Evolutionary conservation across 495 filamentous ascomycete species (phyloP).

Genomic region (Cairneyella variabilis): DNA sequence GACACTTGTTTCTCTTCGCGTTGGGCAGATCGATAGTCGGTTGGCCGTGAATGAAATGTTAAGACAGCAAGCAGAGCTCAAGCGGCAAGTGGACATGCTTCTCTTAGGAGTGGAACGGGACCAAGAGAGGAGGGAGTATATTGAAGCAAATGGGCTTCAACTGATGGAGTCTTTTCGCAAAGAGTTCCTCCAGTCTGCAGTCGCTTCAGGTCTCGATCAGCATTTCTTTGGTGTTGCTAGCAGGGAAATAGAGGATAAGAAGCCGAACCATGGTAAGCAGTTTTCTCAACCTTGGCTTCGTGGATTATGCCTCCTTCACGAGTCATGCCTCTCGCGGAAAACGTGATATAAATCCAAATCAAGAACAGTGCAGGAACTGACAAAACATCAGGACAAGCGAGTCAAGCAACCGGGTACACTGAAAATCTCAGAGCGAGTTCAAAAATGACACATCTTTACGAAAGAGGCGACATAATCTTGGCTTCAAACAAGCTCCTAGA

Average conservation of each 20-base stretch:
- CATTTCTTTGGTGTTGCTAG: neutral
- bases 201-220: neutral
- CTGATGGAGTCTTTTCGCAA: neutral
- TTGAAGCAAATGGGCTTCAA: neutral
- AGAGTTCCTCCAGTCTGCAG: neutral
- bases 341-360: too few relatives aligned
- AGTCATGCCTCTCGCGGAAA: too few relatives aligned
- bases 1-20: neutral
- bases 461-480: neutral
- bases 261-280: too few relatives aligned
- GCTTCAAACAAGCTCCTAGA: neutral
- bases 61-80: neutral
- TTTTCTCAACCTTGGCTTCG: too few relatives aligned
- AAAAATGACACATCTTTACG: neutral
- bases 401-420: neutral
- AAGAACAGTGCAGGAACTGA: neutral
- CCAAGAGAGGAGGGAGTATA: neutral
- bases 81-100: neutral
- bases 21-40: neutral
- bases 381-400: neutral
- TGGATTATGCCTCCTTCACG: too few relatives aligned
- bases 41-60: neutral
- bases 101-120: neutral
- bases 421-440: neutral
- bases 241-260: neutral